phyloP scores from a whole-genome alignment of 2,329 filamentous ascomycete genomes.

The Colletotrichum spaethianum region DNA sequence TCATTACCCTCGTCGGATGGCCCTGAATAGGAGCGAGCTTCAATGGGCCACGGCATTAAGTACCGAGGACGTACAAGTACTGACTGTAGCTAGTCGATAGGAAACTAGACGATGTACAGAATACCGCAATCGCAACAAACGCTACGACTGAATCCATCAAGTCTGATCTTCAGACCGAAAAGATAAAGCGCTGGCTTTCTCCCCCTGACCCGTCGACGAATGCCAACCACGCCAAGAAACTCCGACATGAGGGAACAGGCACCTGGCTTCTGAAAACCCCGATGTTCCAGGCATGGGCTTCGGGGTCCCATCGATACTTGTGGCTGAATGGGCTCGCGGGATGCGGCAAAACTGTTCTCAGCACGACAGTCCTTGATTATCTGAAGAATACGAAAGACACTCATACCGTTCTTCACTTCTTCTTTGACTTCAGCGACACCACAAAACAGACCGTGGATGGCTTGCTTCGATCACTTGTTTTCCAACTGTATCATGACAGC shows the following conservation, averaged over 20 bases:
- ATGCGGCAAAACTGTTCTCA: constrained; percentile 43
- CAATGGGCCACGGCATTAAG: too few relatives aligned
- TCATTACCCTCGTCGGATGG: too few relatives aligned
- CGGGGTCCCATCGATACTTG: constrained; percentile 36
- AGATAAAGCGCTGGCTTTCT: constrained; percentile 26
- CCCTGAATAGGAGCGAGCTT: too few relatives aligned
- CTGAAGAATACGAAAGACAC: background rate
- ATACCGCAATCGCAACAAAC: background rate
- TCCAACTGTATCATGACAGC: constrained; percentile 43
- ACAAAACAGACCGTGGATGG: constrained; percentile 42
- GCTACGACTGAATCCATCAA: background rate
- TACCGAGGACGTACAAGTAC: too few relatives aligned
- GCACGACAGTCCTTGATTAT: constrained; percentile 28
- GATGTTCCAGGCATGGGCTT: constrained; percentile 37
- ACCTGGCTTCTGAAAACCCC: constrained; percentile 33
- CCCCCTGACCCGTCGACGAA: constrained; percentile 40
- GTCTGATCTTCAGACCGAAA: background rate
- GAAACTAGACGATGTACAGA: background rate
- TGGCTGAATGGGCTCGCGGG: constrained; percentile 43
- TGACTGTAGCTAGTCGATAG: background rate
- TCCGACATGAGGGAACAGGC: constrained; percentile 34
- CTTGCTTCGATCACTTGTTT: constrained; percentile 40
- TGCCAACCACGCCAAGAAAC: constrained; percentile 26
- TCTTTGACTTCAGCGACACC: constrained; percentile 44
- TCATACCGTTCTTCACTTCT: constrained; percentile 31